Evolutionary conservation across 2,329 filamentous ascomycete species (phyloP).

Genomic region (Fusarium sp.): DNA sequence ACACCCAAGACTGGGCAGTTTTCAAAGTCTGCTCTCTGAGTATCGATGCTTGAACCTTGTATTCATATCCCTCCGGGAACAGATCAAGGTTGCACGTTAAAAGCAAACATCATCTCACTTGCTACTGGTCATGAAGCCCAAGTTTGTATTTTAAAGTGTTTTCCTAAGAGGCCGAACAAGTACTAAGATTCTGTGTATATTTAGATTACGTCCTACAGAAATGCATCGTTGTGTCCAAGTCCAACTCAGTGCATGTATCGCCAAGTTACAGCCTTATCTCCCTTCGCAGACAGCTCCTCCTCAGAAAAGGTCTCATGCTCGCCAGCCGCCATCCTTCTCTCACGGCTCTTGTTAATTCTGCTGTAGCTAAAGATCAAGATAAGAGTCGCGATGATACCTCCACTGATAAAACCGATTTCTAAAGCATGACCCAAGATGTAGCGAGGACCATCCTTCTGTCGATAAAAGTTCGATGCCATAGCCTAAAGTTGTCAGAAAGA

Average conservation of each 20-base stretch:
- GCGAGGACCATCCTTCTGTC: slow-evolving; percentile 61
- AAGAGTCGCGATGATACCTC: slow-evolving; percentile 59
- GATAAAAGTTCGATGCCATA: slow-evolving; percentile 80
- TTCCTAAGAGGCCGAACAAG: too few species aligned
- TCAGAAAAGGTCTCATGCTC: slow-evolving; percentile 56
- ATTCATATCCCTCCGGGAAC: too few species aligned
- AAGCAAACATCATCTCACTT: too few species aligned
- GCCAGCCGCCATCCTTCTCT: slow-evolving; percentile 57
- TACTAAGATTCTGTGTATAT: too few species aligned
- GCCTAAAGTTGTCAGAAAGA: slow-evolving; percentile 55
- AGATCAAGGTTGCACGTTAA: too few species aligned
- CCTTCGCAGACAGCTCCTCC: slow-evolving; percentile 68
- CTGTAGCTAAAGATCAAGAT: slow-evolving; percentile 64
- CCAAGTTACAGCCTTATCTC: slow-evolving; percentile 73
- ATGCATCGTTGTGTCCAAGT: too few species aligned
- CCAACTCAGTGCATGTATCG: slow-evolving; percentile 65
- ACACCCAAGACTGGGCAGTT: too few species aligned
- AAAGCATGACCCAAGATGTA: slow-evolving; percentile 64
- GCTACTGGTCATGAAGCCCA: too few species aligned
- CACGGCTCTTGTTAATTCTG: slow-evolving; percentile 69
- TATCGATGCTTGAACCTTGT: too few species aligned
- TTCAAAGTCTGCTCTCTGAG: too few species aligned
- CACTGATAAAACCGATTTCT: slow-evolving; percentile 62
- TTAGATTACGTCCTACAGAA: too few species aligned
- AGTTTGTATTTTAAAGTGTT: too few species aligned